Conservation (phyloP, 2,329 filamentous ascomycete species). For the Pseudohalonectria lignicola region DNA sequence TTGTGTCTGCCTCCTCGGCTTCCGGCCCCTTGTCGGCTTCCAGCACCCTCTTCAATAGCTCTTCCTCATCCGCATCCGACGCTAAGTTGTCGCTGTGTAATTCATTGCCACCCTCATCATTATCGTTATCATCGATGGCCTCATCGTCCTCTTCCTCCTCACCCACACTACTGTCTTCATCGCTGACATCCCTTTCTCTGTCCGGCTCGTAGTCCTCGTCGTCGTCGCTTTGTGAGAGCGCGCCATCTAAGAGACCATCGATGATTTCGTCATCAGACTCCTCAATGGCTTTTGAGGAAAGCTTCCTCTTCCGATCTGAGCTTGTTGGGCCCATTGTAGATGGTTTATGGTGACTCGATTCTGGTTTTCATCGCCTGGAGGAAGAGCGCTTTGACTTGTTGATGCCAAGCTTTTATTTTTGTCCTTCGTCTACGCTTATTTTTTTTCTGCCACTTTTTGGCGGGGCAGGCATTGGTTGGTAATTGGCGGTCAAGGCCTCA, state of each 20-base stretch:
- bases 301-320: slow-evolving; percentile 53
- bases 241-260: slow-evolving; percentile 41
- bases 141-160: slow-evolving; percentile 23
- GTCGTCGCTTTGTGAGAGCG: slow-evolving; percentile 46
- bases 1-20: slow-evolving; percentile 16
- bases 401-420: slow-evolving; percentile 6
- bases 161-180: too few relatives aligned
- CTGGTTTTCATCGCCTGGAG: background rate
- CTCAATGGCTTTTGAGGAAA: slow-evolving; percentile 41
- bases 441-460: slow-evolving; percentile 9
- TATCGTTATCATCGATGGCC: slow-evolving; percentile 28
- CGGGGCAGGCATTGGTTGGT: too few relatives aligned
- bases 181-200: slow-evolving; percentile 30
- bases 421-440: too few relatives aligned
- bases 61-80: slow-evolving; percentile 25
- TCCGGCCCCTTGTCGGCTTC: slow-evolving; percentile 14
- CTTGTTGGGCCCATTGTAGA: slow-evolving; percentile 27
- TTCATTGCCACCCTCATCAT: slow-evolving; percentile 17
- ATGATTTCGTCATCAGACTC: slow-evolving; percentile 51
- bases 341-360: too few relatives aligned
- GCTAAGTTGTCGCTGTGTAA: slow-evolving; percentile 29
- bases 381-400: background rate
- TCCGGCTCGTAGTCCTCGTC: slow-evolving; percentile 37
- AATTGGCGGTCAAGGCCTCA: too few relatives aligned
- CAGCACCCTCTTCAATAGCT: slow-evolving; percentile 20